Base-by-base conservation (phyloP, 192 early-diverging fungal genomes). In the Coemansia sp. region DNA sequence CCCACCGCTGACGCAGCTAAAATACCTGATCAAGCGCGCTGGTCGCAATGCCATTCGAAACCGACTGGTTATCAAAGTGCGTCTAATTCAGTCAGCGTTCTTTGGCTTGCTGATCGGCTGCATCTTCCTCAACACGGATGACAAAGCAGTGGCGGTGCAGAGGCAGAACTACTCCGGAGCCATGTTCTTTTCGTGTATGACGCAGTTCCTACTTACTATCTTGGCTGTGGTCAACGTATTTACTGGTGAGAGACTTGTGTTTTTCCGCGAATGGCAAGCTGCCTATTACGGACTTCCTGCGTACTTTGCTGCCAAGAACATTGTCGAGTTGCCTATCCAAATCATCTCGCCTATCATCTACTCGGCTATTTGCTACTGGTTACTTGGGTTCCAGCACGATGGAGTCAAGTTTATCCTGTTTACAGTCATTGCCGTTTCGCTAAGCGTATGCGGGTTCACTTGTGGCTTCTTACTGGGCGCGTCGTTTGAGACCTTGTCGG, bases 221-320 rank as follows among this genome's bases (percentile, higher is more conserved):
- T 72, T 89, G 63, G 65, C 78, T 1, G 81, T 88, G 14, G 67
- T 86, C 69, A 83, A 75, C 28, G 72, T 80, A 19, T 90, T 88
- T 72, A 75, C 84, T 3, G 63, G 50, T 3, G 84, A 88, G 57
- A 86, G 87, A 19, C 60, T 76, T 16, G 87, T 90, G 23, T 88
- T 90, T 59, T 42, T 64, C 57, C 82, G 89, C 55, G 89, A 90
- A 64, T 78, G 80, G 75, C 80, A 76, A 6, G 75, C 76, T 9
- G 85, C 81, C 5, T 88, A 88, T 74, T 90, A 90, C 77, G 53
- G 65, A 3, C 70, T 88, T 16, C 76, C 84, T 0, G 79, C 86
- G 11, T 88, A 85, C 65, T 90, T 85, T 67, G 58, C 82, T 6
- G 68, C 77, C 59, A 90, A 90, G 69, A 79, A 88, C 63, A 69